Percentiles rank a stretch among this genome's conserved stretches.
phyloP scores from a whole-genome alignment of 2,329 filamentous ascomycete genomes.

The Scolecobasidium constrictum region DNA sequence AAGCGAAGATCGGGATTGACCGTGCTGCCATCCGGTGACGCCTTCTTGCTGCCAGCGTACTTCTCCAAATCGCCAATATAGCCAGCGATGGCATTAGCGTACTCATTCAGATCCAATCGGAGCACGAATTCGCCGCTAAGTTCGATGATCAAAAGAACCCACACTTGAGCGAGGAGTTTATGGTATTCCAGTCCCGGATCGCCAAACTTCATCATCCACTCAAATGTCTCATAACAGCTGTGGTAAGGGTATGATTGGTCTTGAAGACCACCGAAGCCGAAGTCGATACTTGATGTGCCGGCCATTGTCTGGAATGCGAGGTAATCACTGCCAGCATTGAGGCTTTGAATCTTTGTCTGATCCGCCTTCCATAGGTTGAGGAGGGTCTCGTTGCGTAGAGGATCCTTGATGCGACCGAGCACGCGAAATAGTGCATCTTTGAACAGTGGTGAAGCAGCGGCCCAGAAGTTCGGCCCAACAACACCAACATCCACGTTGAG shows the following conservation, averaged over 20 bases:
- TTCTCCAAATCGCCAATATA: conserved; percentile 58
- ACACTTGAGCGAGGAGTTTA: conserved; percentile 64
- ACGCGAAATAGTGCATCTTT: conserved; percentile 60
- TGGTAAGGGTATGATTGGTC: conserved; percentile 53
- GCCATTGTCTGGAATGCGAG: conserved; percentile 86
- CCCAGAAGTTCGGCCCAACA: conserved; percentile 62
- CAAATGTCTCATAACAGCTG: conserved; percentile 82
- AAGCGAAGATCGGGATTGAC: conserved; percentile 37
- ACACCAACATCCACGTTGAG: conserved; percentile 84
- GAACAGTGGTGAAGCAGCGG: conserved; percentile 72
- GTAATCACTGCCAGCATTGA: conserved; percentile 73
- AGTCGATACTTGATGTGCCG: conserved; percentile 77
- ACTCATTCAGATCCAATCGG: conserved; percentile 69
- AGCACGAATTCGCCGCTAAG: conserved; percentile 70
- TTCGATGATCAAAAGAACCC: conserved; percentile 74
- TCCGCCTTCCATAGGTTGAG: conserved; percentile 64
- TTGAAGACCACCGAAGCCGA: conserved; percentile 58
- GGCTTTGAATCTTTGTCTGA: conserved; percentile 30
- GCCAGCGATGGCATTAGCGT: conserved; percentile 51
- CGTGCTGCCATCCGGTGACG: conserved; percentile 20
- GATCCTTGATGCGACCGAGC: conserved; percentile 64
- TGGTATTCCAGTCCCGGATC: conserved; percentile 82
- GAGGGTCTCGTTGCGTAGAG: conserved; percentile 59
- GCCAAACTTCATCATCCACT: conserved; percentile 69
- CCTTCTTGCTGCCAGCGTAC: conserved; percentile 50